These are phyloP conservation scores for Pachyrhizus erosus DNA, from an alignment of 306 rosid species.

Conservation along the genomic window DNA sequence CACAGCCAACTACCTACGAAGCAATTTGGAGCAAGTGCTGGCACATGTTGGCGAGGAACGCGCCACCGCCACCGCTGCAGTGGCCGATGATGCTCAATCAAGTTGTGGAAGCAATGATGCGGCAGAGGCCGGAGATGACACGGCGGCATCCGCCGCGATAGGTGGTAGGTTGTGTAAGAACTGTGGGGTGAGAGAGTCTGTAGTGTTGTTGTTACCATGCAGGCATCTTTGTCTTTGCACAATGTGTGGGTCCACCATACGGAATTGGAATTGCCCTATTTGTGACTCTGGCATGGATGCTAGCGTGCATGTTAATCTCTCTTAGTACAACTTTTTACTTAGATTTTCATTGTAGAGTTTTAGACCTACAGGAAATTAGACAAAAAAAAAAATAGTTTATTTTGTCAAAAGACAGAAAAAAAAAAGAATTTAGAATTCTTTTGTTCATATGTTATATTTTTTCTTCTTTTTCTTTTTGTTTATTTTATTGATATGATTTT, in stretches of 20 bases:
- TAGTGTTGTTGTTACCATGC: slow-evolving; percentile 83
- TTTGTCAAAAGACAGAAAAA: not conserved
- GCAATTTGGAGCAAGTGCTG: slow-evolving; percentile 65
- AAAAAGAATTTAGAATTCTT: slow-evolving; percentile 37
- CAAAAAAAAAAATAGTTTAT: not conserved
- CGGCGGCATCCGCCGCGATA: slow-evolving; percentile 3
- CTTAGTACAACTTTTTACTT: slow-evolving; percentile 41
- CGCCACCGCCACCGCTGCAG: not conserved
- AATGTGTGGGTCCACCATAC: slow-evolving; percentile 75
- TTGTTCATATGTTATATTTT: slow-evolving; percentile 12
- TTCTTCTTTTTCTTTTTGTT: not conserved
- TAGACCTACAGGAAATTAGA: not conserved
- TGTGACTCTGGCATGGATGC: slow-evolving; percentile 73
- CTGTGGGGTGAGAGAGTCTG: slow-evolving; percentile 74
- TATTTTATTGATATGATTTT: not conserved
- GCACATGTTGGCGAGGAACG: slow-evolving; percentile 58
- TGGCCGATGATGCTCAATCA: slow-evolving; percentile 62
- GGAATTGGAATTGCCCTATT: slow-evolving; percentile 74
- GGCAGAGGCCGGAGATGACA: slow-evolving; percentile 12
- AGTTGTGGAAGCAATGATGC: slow-evolving; percentile 70
- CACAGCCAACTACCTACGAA: slow-evolving; percentile 72
- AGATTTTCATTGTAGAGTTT: slow-evolving; percentile 5
- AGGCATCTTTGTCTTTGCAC: slow-evolving; percentile 89
- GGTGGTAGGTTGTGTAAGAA: slow-evolving; percentile 57
- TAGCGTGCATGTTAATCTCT: slow-evolving; percentile 87